Evolutionary conservation across 2,329 filamentous ascomycete species (phyloP).

Genomic region (Cryphonectria parasitica): DNA sequence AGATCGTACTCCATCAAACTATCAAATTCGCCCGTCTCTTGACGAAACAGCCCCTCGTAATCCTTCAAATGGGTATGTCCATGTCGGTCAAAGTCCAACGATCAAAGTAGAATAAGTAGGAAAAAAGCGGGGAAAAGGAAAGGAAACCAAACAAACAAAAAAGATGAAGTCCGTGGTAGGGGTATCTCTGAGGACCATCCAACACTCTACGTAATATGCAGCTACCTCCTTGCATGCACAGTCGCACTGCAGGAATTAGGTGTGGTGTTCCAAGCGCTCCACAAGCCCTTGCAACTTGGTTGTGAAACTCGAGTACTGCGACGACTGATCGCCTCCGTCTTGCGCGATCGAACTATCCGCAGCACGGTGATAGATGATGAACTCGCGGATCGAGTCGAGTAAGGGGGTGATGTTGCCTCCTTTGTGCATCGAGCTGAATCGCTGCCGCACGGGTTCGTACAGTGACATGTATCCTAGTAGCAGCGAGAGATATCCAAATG

Average conservation of each 20-base stretch:
- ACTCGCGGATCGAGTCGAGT: conserved; percentile 58
- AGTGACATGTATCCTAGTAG: conserved; percentile 82
- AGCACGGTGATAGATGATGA: conserved; percentile 55
- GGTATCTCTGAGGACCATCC: conserved; percentile 16
- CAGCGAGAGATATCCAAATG: conserved; percentile 84
- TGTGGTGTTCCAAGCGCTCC: conserved; percentile 41
- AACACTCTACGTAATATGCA: not conserved
- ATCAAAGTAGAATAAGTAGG: not conserved
- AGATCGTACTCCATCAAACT: conserved; percentile 24
- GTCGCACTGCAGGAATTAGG: conserved; percentile 7
- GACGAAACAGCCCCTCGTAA: not conserved
- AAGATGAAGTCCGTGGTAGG: not conserved
- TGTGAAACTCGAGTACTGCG: conserved; percentile 40
- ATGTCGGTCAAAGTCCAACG: conserved; percentile 17
- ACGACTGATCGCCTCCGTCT: conserved; percentile 37
- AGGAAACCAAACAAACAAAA: not conserved
- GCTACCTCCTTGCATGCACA: not conserved
- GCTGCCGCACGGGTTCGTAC: conserved; percentile 47
- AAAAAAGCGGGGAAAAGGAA: not conserved
- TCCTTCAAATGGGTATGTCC: conserved; percentile 17
- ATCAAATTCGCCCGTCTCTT: not conserved
- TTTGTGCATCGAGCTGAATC: conserved; percentile 47
- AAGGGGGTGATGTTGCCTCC: conserved; percentile 50
- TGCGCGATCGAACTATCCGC: conserved; percentile 45
- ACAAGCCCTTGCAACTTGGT: conserved; percentile 46